Percentiles rank a stretch among this genome's conserved stretches.
Evolutionary conservation across 257 asterid genomes (phyloP).

Genomic region (Parsonsia alboflavescens): DNA sequence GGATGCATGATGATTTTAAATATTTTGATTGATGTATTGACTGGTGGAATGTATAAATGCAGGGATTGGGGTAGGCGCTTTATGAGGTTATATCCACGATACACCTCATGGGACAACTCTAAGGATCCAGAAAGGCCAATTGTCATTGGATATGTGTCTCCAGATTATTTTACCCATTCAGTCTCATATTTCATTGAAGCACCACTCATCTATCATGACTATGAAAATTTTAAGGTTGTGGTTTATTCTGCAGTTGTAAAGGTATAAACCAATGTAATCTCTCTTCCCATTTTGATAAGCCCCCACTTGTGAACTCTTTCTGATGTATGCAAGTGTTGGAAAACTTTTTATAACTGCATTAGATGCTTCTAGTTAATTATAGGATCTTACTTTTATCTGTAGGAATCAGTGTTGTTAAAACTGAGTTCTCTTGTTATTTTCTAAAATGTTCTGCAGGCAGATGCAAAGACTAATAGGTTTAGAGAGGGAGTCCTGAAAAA

Average conservation of each 20-base stretch:
- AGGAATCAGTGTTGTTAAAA: not conserved
- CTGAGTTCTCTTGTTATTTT: not conserved
- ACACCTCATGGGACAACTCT: slow-evolving; percentile 82
- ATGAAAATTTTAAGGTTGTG: slow-evolving; percentile 76
- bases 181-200: slow-evolving; percentile 96
- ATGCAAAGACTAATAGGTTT: slow-evolving; percentile 88
- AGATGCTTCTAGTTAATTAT: not conserved
- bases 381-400: not conserved
- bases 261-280: slow-evolving; percentile 36
- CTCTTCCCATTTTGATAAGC: not conserved
- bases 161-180: slow-evolving; percentile 98
- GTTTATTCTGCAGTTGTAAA: slow-evolving; percentile 96
- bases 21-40: not conserved
- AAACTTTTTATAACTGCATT: not conserved
- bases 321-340: not conserved
- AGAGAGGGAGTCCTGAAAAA: slow-evolving; percentile 80
- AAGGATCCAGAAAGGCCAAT: slow-evolving; percentile 86
- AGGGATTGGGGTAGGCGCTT: slow-evolving; percentile 99
- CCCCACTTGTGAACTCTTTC: not conserved
- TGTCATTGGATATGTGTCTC: slow-evolving; percentile 94
- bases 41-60: slow-evolving; percentile 35
- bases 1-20: not conserved
- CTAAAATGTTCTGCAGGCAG: slow-evolving; percentile 61
- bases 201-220: slow-evolving; percentile 76
- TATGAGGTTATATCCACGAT: slow-evolving; percentile 79